Conservation (phyloP, 176 grass and related monocot genomes). For the Oryza australiensis region DNA sequence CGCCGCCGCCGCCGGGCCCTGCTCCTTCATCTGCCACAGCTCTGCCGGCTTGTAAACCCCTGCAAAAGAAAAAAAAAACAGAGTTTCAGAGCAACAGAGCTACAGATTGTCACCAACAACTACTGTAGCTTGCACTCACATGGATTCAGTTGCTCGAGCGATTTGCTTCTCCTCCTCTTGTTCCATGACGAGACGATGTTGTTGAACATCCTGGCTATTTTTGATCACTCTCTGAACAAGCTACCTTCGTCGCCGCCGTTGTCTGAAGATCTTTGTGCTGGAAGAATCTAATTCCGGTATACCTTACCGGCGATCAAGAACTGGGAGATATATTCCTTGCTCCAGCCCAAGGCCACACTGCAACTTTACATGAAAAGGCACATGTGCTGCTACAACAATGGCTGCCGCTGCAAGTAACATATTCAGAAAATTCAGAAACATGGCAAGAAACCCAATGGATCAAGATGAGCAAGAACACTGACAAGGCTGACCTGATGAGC, state of each 20-base stretch:
- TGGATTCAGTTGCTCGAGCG: slow-evolving; percentile 79
- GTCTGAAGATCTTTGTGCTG: background rate
- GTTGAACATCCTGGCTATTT: slow-evolving; percentile 66
- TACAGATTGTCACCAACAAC: background rate
- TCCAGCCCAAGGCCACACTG: slow-evolving; percentile 23
- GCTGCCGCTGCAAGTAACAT: slow-evolving; percentile 41
- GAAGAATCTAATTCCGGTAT: slow-evolving; percentile 28
- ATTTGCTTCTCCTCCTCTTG: slow-evolving; percentile 91
- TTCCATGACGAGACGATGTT: slow-evolving; percentile 96
- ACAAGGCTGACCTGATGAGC: slow-evolving; percentile 24
- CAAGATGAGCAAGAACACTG: background rate
- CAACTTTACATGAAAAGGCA: slow-evolving; percentile 27
- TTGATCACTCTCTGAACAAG: background rate
- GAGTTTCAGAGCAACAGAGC: background rate
- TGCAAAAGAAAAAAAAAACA: slow-evolving; percentile 23
- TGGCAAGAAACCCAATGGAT: background rate
- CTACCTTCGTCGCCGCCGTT: background rate
- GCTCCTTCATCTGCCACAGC: slow-evolving; percentile 79
- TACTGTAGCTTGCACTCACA: slow-evolving; percentile 51
- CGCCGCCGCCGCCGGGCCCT: background rate
- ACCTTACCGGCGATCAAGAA: slow-evolving; percentile 39
- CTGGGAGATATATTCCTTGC: slow-evolving; percentile 57
- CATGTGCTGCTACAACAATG: slow-evolving; percentile 25
- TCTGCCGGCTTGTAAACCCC: slow-evolving; percentile 95
- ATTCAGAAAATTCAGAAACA: background rate